Base-by-base conservation (phyloP, 2,329 filamentous ascomycete genomes). In the Nigrospora oryzae region DNA sequence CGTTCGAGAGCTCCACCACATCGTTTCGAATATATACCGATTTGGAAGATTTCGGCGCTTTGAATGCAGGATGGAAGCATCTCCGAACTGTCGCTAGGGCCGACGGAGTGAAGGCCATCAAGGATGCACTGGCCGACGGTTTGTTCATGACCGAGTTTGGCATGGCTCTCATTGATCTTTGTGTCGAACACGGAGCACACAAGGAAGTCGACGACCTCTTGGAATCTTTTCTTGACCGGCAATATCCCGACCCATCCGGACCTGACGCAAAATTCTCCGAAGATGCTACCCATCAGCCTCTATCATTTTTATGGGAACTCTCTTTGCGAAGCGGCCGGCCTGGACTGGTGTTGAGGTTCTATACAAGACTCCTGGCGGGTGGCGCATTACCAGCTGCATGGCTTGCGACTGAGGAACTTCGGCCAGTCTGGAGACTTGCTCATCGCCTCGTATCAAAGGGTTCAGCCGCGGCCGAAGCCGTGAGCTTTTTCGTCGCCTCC, bases 11-110 rank as follows among this genome's bases (percentile, higher is more conserved):
- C 7, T 59, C 65, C 15, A 56, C 68, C 37, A 61, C 69, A 5
- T 69, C 71, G 0, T 60, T 64, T 13, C 63, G 69, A 4, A 62
- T 75, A 17, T 78, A 77, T 49, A 62, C 67, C 38, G 67, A 75
- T 14, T 52, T 78, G 14, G 73, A 77, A 50, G 50, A 58, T 3
- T 52, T 74, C 3, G 69, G 70, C 8, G 57, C 63, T 16, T 53
- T 55, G 1, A 58, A 58, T 2, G 48, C 56, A 30, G 73, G 73
- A 13, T 76, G 73, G 69, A 66, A 56, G 44, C 65, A 70, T 46
- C 61, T 78, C 2, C 63, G 66, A 40, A 53, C 56, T 3, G 60
- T 75, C 11, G 67, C 71, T 13, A 64, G 72, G 37, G 65, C 71
- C 14, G 72, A 78, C 46, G 70, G 68, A 8, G 47, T 75, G 14